Conservation (phyloP, 202 grass and related monocot genomes). For the Hordeum pubiflorum region DNA sequence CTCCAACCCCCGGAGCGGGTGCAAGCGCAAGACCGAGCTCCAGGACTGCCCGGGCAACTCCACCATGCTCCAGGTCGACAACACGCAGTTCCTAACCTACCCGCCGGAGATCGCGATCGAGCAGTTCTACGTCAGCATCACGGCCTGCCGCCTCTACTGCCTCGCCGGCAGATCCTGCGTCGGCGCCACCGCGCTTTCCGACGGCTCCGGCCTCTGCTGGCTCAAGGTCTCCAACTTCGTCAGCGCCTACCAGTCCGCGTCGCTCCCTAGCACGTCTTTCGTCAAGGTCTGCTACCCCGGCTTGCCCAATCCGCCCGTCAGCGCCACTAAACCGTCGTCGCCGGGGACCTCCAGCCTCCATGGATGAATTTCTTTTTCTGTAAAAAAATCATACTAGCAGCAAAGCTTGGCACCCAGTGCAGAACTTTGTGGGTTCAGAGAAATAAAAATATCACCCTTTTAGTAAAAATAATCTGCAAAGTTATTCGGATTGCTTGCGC, state of each 20-base stretch:
- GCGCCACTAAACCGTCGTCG: not conserved
- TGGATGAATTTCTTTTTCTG: no score
- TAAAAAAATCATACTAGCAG: not conserved
- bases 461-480: not conserved
- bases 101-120: slow-evolving; percentile 55
- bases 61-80: slow-evolving; percentile 64
- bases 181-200: slow-evolving; percentile 71
- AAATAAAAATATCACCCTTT: not conserved
- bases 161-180: slow-evolving; percentile 52
- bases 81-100: slow-evolving; percentile 88
- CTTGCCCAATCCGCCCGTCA: not conserved
- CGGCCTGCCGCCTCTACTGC: slow-evolving; percentile 77
- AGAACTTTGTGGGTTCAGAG: not conserved
- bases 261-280: slow-evolving; percentile 77
- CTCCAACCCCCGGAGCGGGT: slow-evolving; percentile 27
- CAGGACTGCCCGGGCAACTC: slow-evolving; percentile 58
- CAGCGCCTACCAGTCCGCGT: slow-evolving; percentile 63
- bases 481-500: not conserved
- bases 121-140: slow-evolving; percentile 79
- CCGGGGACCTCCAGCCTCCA: slow-evolving; percentile 22
- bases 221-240: slow-evolving; percentile 68
- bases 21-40: slow-evolving; percentile 42
- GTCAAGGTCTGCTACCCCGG: slow-evolving; percentile 81
- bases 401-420: not conserved
- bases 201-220: slow-evolving; percentile 80